phyloP scores from a whole-genome alignment of 2,329 filamentous ascomycete genomes.

The Aspergillus neotritici region DNA sequence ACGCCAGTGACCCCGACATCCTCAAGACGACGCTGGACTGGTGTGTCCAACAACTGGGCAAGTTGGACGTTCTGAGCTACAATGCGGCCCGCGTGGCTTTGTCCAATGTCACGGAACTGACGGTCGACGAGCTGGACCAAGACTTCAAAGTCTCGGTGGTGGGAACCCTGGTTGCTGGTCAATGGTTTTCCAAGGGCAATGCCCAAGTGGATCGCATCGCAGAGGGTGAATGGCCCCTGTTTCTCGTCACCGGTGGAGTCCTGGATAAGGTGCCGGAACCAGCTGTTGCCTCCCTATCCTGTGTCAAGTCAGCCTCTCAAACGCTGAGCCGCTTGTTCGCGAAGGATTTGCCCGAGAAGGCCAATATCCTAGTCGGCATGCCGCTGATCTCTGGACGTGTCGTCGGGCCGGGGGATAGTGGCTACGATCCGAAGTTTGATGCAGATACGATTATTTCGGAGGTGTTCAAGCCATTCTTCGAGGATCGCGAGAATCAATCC shows the following conservation, averaged over 20 bases:
- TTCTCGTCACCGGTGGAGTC: conserved; percentile 1
- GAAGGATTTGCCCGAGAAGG: background rate
- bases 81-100: conserved; percentile 3
- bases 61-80: conserved; percentile 2
- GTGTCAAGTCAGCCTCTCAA: conserved; percentile 1
- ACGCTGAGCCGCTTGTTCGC: conserved; percentile 3
- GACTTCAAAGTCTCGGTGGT: conserved; percentile 1
- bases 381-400: too few relatives aligned
- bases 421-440: too few relatives aligned
- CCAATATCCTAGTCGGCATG: conserved; percentile 2
- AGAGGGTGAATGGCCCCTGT: conserved; percentile 1
- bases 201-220: background rate
- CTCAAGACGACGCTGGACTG: conserved; percentile 1
- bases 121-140: background rate
- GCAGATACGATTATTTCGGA: background rate
- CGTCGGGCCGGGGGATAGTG: too few relatives aligned
- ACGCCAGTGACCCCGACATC: background rate
- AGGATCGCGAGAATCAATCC: background rate
- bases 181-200: conserved; percentile 1
- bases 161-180: conserved; percentile 2
- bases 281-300: background rate
- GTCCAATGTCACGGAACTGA: background rate
- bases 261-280: background rate
- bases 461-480: background rate
- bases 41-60: conserved; percentile 1